Base-by-base conservation (phyloP, 2,329 filamentous ascomycete genomes). In the Parastagonospora nodorum region DNA sequence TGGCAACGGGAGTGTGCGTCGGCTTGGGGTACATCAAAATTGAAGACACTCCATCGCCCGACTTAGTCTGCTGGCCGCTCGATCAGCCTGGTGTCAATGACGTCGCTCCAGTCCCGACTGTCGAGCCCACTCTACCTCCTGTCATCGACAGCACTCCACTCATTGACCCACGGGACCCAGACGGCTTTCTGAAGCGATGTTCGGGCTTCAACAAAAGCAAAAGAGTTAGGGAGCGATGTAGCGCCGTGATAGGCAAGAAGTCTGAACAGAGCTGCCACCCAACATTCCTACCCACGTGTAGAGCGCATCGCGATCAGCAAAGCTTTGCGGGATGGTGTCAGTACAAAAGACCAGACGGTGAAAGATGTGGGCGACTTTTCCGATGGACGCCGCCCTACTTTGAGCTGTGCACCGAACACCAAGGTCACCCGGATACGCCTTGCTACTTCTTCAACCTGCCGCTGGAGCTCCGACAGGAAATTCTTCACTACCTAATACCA, bases 371-470 rank as follows among this genome's bases (percentile, higher is more conserved):
- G 11, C 52, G 55, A 9, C 43, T 68, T 8, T 70, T 69, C 35
- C 51, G 55, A 49, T 71, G 66, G 66, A 64, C 40, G 6, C 66
- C 61, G 2, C 68, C 68, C 3, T 59, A 67, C 46, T 58, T 69
- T 38, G 61, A 71, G 43, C 61, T 71, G 16, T 72, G 68, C 35
- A 27, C 44, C 4, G 52, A 69, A 7, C 67, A 72, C 31, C 48
- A 58, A 45, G 55, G 60, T 6, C 56, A 67, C 35, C 61, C 64
- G 9, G 57, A 67, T 29, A 63, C 51, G 2, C 68, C 68, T 14
- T 72, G 67, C 50, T 64, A 70, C 41, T 60, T 72, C 35, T 45
- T 71, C 43, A 61, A 58, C 27, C 57, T 73, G 12, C 71, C 71
- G 2, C 55, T 69, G 6, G 68, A 72, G 45, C 52, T 73, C 0